Conservation (phyloP, 345 rosid genomes). For the Physaria fendleri region DNA sequence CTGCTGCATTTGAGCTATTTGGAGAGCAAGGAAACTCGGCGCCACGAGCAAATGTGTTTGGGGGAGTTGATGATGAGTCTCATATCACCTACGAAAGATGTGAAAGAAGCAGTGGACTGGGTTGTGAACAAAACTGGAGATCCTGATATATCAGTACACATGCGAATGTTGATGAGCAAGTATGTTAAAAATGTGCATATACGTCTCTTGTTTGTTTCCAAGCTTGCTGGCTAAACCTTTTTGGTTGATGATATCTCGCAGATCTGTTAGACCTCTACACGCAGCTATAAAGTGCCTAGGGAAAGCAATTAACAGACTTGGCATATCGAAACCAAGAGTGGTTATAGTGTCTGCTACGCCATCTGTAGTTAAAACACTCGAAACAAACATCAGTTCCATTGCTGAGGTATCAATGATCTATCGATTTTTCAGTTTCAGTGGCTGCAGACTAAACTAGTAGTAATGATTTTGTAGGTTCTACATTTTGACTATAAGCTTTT, state of each 20-base stretch:
- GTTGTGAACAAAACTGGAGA: slow-evolving; percentile 50
- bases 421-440: not conserved
- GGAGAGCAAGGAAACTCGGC: slow-evolving; percentile 52
- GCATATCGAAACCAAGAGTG: slow-evolving; percentile 47
- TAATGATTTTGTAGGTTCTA: slow-evolving; percentile 49
- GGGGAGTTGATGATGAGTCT: slow-evolving; percentile 85
- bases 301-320: slow-evolving; percentile 43
- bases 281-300: slow-evolving; percentile 66
- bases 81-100: slow-evolving; percentile 73
- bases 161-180: slow-evolving; percentile 91
- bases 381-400: slow-evolving; percentile 48
- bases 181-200: slow-evolving; percentile 14
- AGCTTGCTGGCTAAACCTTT: not conserved
- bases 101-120: slow-evolving; percentile 73
- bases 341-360: slow-evolving; percentile 90
- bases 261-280: slow-evolving; percentile 68
- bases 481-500: slow-evolving; percentile 70
- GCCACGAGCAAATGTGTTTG: slow-evolving; percentile 74
- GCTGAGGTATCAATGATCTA: slow-evolving; percentile 63
- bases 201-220: not conserved
- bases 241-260: slow-evolving; percentile 39
- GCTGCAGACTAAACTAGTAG: slow-evolving; percentile 2
- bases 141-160: slow-evolving; percentile 93
- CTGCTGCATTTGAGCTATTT: slow-evolving; percentile 60
- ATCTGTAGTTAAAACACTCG: slow-evolving; percentile 45